These are phyloP conservation scores for Saccharomycopsis javanensis DNA, from an alignment of 805 yeast species.

Conservation along the genomic window DNA sequence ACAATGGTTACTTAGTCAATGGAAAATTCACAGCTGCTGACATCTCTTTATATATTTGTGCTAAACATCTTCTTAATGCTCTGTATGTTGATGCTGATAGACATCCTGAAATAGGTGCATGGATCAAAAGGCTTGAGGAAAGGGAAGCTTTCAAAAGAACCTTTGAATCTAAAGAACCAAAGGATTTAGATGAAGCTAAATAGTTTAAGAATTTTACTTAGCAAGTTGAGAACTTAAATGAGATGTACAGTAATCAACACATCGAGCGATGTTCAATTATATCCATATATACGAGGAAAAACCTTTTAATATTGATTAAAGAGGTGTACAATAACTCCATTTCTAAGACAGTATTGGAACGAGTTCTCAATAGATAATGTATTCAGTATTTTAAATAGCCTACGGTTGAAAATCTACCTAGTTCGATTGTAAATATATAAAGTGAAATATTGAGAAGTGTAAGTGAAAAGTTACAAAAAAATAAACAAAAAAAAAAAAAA, in stretches of 20 bases:
- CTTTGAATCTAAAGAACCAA: no score
- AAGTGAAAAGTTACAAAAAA: background rate
- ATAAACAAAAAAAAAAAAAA: background rate
- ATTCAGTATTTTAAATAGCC: no score
- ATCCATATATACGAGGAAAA: no score
- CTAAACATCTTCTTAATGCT: background rate
- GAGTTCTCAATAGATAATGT: no score
- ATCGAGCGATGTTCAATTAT: background rate
- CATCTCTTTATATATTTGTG: conserved; percentile 23
- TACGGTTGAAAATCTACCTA: no score
- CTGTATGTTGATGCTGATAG: background rate
- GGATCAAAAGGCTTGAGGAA: background rate
- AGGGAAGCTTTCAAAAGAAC: no score
- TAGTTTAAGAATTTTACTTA: no score
- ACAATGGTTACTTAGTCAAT: conserved; percentile 38
- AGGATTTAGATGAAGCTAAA: no score
- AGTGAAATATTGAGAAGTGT: background rate
- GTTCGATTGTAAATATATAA: background rate
- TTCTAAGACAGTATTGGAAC: no score
- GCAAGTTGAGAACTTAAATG: no score
- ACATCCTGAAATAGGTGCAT: background rate
- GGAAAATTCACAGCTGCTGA: conserved; percentile 46
- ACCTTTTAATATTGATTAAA: no score
- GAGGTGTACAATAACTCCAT: no score
- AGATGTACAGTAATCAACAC: background rate